These are phyloP conservation scores for Scheffersomyces illinoinensis DNA, from an alignment of 1,139 yeast species.

Conservation along the genomic window DNA sequence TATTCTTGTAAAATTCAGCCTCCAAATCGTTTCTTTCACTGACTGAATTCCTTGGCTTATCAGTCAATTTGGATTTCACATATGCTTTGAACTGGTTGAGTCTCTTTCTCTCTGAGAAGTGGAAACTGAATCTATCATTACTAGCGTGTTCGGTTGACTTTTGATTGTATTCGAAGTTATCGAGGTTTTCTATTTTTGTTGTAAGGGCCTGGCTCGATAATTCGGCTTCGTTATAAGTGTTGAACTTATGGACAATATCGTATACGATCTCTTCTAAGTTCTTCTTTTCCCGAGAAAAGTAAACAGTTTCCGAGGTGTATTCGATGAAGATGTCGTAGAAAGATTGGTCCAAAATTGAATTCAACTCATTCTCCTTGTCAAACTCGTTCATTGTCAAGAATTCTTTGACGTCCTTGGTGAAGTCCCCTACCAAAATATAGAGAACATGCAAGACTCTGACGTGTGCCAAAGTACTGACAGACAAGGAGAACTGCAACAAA, in stretches of 20 bases:
- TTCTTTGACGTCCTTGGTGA: slow-evolving; percentile 67
- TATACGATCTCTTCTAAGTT: slow-evolving; percentile 65
- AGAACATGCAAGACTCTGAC: slow-evolving; percentile 73
- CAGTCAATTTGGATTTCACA: slow-evolving; percentile 38
- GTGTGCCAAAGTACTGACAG: slow-evolving; percentile 70
- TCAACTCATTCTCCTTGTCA: slow-evolving; percentile 46
- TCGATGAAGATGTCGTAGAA: slow-evolving; percentile 73
- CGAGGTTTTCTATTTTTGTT: slow-evolving; percentile 41
- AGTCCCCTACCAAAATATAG: slow-evolving; percentile 59
- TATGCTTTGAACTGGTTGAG: slow-evolving; percentile 42
- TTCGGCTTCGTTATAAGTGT: slow-evolving; percentile 51
- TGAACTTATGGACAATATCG: slow-evolving; percentile 51
- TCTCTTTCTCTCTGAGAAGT: slow-evolving; percentile 41
- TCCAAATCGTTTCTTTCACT: slow-evolving; percentile 23
- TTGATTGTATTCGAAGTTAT: slow-evolving; percentile 25
- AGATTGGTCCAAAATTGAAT: slow-evolving; percentile 66
- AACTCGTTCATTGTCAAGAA: slow-evolving; percentile 50
- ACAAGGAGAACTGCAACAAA: slow-evolving; percentile 62
- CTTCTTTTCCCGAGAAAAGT: slow-evolving; percentile 73
- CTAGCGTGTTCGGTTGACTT: slow-evolving; percentile 13
- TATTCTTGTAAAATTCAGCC: slow-evolving; percentile 28
- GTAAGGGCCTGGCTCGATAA: slow-evolving; percentile 48
- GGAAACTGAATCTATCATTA: slow-evolving; percentile 32
- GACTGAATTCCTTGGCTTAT: slow-evolving; percentile 21
- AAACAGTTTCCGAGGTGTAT: slow-evolving; percentile 65